These are phyloP conservation scores for Tetracladium maxilliforme DNA, from an alignment of 2,329 filamentous ascomycete genomes.

Conservation along the genomic window DNA sequence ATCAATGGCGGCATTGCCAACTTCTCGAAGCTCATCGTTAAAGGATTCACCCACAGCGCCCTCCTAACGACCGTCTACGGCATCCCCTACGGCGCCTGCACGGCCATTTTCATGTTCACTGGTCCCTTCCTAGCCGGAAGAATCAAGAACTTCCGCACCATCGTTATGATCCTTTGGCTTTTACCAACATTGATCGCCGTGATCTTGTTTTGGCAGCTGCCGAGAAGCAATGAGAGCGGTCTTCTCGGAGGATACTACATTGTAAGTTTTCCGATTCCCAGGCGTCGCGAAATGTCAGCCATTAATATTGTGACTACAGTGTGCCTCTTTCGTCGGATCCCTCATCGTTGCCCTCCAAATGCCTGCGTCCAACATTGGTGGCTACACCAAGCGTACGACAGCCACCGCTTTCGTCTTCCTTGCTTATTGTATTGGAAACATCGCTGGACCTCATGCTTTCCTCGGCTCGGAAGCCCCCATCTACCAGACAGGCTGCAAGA, in stretches of 20 bases:
- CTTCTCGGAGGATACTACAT: slow-evolving; percentile 37
- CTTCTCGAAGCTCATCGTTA: slow-evolving; percentile 40
- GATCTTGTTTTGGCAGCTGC: slow-evolving; percentile 32
- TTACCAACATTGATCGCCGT: slow-evolving; percentile 33
- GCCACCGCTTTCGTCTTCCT: slow-evolving; percentile 29
- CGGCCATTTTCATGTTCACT: slow-evolving; percentile 34
- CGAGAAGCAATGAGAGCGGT: slow-evolving; percentile 23
- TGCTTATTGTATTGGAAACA: slow-evolving; percentile 28
- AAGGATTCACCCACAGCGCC: slow-evolving; percentile 25
- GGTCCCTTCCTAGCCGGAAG: slow-evolving; percentile 34
- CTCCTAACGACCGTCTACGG: slow-evolving; percentile 33
- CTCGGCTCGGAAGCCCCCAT: slow-evolving; percentile 25
- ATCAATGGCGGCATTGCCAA: slow-evolving; percentile 38
- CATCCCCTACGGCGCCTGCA: slow-evolving; percentile 37
- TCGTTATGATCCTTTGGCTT: slow-evolving; percentile 33
- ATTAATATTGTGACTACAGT: too few species aligned
- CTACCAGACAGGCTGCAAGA: slow-evolving; percentile 35
- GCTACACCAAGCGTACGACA: slow-evolving; percentile 30
- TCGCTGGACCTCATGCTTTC: slow-evolving; percentile 30
- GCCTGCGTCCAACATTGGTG: slow-evolving; percentile 29
- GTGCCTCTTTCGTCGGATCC: slow-evolving; percentile 30
- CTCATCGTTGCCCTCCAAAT: slow-evolving; percentile 37
- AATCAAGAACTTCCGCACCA: slow-evolving; percentile 32
- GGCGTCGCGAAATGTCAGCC: too few species aligned
- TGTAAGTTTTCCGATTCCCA: too few species aligned